These are phyloP conservation scores for Diaporthe amygdali DNA, from an alignment of 2,329 filamentous ascomycete genomes.

Conservation along the genomic window DNA sequence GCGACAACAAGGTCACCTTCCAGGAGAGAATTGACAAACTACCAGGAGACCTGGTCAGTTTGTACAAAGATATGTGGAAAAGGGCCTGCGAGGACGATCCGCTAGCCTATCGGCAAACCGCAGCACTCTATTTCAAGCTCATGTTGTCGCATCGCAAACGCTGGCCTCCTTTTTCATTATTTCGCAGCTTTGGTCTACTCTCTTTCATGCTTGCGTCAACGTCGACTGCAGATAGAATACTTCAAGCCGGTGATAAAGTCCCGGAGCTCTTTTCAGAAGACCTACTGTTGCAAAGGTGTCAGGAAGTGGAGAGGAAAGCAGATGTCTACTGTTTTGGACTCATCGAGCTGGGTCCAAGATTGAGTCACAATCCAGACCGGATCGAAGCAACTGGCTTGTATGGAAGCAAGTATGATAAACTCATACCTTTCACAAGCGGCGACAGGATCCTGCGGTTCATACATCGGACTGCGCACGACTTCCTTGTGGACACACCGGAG, in stretches of 20 bases:
- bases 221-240: not conserved
- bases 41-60: not conserved
- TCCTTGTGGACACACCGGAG: constrained; percentile 26
- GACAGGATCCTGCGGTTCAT: not conserved
- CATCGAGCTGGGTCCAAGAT: not conserved
- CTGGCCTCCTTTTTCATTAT: accelerated
- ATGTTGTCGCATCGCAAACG: not conserved
- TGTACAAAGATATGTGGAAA: constrained; percentile 10
- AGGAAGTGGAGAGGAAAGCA: not conserved
- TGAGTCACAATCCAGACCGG: too few relatives aligned
- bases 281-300: not conserved
- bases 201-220: not conserved
- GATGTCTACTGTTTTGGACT: not conserved
- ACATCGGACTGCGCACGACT: not conserved
- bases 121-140: not conserved
- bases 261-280: not conserved
- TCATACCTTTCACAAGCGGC: not conserved
- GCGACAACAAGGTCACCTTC: not conserved
- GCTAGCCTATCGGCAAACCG: not conserved
- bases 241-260: not conserved
- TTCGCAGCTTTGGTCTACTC: not conserved
- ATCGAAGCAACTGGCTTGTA: not conserved
- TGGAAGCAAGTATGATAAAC: not conserved
- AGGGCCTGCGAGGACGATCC: not conserved
- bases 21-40: not conserved